These are phyloP conservation scores for Endoconidiophora polonica DNA, from an alignment of 2,329 filamentous ascomycete genomes.

Conservation along the genomic window DNA sequence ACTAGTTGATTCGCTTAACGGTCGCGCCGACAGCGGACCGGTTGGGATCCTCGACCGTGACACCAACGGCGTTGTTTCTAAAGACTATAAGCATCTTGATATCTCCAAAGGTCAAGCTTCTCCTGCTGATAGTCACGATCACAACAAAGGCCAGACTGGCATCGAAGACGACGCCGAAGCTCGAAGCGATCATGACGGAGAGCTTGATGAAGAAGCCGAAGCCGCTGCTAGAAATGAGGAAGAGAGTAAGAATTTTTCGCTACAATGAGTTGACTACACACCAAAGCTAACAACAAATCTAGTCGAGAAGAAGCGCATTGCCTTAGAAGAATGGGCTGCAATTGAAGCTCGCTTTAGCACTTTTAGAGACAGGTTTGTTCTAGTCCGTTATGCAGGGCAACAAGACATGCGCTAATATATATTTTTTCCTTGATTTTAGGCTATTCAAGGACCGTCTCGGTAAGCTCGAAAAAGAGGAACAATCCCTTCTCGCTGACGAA, in stretches of 20 bases:
- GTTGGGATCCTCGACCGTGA: slow-evolving; percentile 20
- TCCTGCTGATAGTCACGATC: background rate
- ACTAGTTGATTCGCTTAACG: background rate
- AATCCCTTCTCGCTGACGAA: slow-evolving; percentile 38
- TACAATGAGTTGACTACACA: background rate
- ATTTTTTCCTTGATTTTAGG: slow-evolving; percentile 27
- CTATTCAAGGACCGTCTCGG: slow-evolving; percentile 79
- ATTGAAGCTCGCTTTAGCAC: slow-evolving; percentile 82
- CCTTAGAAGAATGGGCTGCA: slow-evolving; percentile 59
- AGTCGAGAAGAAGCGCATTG: slow-evolving; percentile 66
- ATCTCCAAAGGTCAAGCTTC: slow-evolving; percentile 2
- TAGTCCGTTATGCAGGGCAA: background rate
- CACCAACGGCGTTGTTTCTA: slow-evolving; percentile 5
- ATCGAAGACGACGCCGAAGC: slow-evolving; percentile 18
- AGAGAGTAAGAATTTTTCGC: slow-evolving; percentile 34
- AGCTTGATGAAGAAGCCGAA: slow-evolving; percentile 41
- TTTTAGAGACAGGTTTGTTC: slow-evolving; percentile 57
- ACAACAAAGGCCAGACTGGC: slow-evolving; percentile 14
- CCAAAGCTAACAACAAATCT: slow-evolving; percentile 13
- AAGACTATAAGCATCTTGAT: slow-evolving; percentile 4
- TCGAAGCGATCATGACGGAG: slow-evolving; percentile 10
- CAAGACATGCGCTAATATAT: slow-evolving; percentile 16
- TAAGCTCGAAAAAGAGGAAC: slow-evolving; percentile 56
- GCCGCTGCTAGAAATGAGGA: slow-evolving; percentile 44
- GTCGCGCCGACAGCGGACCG: background rate